Conservation (phyloP, 148 eudicot species). For the Nepenthes mirabilis region DNA sequence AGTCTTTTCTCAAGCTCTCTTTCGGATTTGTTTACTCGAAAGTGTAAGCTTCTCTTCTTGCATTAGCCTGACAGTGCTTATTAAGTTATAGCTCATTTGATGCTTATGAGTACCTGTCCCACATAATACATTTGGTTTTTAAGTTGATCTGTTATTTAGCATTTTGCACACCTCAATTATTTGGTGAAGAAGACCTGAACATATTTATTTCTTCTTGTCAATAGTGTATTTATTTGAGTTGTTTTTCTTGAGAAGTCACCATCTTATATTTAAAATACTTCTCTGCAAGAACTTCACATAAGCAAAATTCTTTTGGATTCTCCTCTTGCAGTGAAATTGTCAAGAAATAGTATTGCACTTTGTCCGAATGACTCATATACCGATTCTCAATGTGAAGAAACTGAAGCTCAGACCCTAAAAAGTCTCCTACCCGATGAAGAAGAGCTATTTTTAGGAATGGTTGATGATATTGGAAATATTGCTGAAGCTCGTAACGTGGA, state of each 20-base stretch:
- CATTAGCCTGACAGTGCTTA: neutral
- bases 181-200: too few species aligned
- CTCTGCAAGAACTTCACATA: too few species aligned
- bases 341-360: constrained; percentile 19
- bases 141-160: too few species aligned
- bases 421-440: constrained; percentile 72
- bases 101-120: neutral
- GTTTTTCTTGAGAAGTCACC: too few species aligned
- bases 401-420: constrained; percentile 34
- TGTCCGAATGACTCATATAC: constrained; percentile 18
- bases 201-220: too few species aligned
- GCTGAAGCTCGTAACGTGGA: constrained; percentile 19
- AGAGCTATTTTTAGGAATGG: constrained; percentile 57
- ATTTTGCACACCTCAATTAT: too few species aligned
- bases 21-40: constrained; percentile 28
- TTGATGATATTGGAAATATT: constrained; percentile 28
- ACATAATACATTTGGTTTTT: neutral
- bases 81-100: neutral
- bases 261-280: too few species aligned
- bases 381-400: constrained; percentile 23
- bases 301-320: neutral
- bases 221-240: too few species aligned
- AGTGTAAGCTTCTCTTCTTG: constrained; percentile 16
- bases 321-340: constrained; percentile 23
- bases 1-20: constrained; percentile 33